A percentile compares a stretch with the other conserved stretches of the same genome.
Evolutionary conservation across 441 rosid genomes (phyloP).

Genomic region (Eutrema salsugineum): DNA sequence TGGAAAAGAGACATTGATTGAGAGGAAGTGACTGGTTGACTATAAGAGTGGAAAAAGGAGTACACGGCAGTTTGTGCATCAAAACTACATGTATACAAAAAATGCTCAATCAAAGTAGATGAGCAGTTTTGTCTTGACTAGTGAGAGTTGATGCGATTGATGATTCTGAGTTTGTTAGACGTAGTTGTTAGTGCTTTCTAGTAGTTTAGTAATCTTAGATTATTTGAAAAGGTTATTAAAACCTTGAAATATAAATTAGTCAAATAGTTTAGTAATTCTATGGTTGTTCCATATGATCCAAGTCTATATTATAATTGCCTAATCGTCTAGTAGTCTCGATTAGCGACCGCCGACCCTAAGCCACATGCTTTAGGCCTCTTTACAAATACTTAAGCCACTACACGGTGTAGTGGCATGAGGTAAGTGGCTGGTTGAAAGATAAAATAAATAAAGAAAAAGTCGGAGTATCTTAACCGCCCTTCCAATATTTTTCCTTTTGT

Average conservation of each 20-base stretch:
- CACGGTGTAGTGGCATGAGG: neutral
- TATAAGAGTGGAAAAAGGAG: too few relatives aligned
- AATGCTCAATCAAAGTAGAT: neutral
- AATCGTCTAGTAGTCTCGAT: neutral
- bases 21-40: too few relatives aligned
- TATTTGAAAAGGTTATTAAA: neutral
- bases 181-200: neutral
- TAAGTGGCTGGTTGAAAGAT: neutral
- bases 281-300: neutral
- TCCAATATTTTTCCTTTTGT: neutral
- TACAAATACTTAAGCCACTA: neutral
- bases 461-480: slow-evolving; percentile 7
- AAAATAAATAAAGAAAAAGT: neutral
- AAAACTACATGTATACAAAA: neutral
- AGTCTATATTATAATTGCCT: neutral
- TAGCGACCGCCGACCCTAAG: neutral
- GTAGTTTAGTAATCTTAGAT: neutral
- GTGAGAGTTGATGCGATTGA: neutral
- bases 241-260: neutral
- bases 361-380: neutral
- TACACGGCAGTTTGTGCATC: neutral
- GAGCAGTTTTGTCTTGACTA: neutral
- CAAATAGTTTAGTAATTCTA: neutral
- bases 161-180: neutral
- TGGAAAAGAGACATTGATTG: too few relatives aligned